Evolutionary conservation across 1,284 basidiomycete genomes (phyloP), one percentile per base, ranked within the genome.

Genomic region (Trichosporon sp.): DNA sequence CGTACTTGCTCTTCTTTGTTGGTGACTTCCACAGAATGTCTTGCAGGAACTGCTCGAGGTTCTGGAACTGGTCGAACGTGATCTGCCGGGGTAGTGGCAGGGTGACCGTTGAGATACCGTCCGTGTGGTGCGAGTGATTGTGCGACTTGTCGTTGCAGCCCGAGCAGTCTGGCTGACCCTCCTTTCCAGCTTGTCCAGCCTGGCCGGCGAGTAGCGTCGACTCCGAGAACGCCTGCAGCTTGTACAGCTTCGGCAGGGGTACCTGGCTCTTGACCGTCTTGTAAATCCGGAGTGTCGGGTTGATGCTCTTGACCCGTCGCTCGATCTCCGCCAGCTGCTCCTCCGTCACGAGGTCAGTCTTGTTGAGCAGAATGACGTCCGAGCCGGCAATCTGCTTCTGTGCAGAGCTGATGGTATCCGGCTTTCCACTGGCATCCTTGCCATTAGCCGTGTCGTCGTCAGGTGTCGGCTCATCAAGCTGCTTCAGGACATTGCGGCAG

Each of bases 321-420:
- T 90, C 87, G 11, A 87, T 85, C 6, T 81, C 74, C 6, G 61
- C 66, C 5, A 81, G 61, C 14, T 59, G 73, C 33, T 19, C 86
- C 63, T 62, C 74, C 72, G 36, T 76, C 3, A 87, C 87, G 16
- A 95, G 81, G 72, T 95, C 94, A 31, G 84, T 81, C 81, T 96
- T 96, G 83, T 96, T 96, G 27, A 95, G 80, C 19, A 95, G 80
- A 56, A 95, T 84, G n/a, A 94, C 88, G 73, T 95, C 93, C 13
- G 92, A 88, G 33, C 87, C 88, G 1, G 91, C 93, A 56, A 96
- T 89, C 82, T 97, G 94, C 89, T 88, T 85, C 60, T 90, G 82
- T 71, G 88, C 90, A 77, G 92, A 89, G 56, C 90, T 90, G 25
- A 54, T 31, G 16, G 49, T 9, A 16, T 54, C 49, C 49, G 29